These are phyloP conservation scores for Hibiscus mutabilis DNA, from an alignment of 345 rosid species.

Conservation along the genomic window DNA sequence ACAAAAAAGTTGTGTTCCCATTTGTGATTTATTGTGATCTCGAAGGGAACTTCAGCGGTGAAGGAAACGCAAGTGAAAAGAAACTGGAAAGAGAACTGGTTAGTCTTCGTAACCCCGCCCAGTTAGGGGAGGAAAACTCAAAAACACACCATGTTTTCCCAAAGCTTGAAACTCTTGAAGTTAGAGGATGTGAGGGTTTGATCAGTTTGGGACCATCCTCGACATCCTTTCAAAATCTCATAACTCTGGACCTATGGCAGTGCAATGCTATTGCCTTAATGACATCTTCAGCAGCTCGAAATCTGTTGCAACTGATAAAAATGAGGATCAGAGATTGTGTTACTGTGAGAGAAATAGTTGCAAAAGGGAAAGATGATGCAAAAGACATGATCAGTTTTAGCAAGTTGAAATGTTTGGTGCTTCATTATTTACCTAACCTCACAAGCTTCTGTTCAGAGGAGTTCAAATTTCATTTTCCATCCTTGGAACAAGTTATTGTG, in stretches of 20 bases:
- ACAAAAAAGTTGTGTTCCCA: too few relatives aligned
- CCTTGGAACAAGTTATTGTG: conserved; percentile 4
- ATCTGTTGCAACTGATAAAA: not conserved
- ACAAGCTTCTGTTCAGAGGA: conserved; percentile 4
- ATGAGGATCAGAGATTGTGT: conserved; percentile 5
- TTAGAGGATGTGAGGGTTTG: not conserved
- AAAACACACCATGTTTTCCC: not conserved
- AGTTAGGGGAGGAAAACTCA: conserved; percentile 5
- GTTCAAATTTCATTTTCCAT: not conserved
- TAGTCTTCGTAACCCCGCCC: not conserved
- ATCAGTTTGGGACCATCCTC: not conserved
- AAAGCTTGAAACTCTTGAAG: conserved; percentile 1
- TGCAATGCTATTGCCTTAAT: not conserved
- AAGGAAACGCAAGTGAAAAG: not conserved
- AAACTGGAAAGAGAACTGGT: not conserved
- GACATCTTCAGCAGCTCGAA: not conserved
- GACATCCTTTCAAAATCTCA: conserved; percentile 5
- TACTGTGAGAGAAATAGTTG: not conserved
- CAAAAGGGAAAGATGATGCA: not conserved
- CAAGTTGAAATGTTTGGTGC: conserved; percentile 7
- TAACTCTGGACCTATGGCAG: not conserved
- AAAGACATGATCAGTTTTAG: not conserved
- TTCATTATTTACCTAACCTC: not conserved
- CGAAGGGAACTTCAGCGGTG: not conserved
- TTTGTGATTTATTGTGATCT: too few relatives aligned